Percentiles rank a stretch among this genome's conserved stretches.
Conservation (phyloP, 306 rosid species). For the Sicyos baderoa region DNA sequence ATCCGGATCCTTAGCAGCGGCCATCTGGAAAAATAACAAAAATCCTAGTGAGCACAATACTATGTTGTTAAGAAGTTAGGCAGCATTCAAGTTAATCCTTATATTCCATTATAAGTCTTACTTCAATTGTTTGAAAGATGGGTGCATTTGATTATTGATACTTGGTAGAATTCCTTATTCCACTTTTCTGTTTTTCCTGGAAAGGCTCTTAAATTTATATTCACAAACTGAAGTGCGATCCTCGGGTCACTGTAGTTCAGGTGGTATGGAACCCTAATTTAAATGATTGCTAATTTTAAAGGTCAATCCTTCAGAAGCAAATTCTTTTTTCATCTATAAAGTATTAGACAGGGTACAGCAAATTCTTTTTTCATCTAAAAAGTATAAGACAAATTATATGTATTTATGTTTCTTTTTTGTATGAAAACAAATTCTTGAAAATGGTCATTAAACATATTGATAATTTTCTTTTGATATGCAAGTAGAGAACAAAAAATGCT, state of each 20-base stretch:
- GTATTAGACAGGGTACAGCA: too few relatives aligned
- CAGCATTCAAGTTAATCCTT: neutral
- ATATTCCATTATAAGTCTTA: neutral
- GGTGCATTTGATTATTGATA: neutral
- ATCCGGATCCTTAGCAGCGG: constrained; percentile 96
- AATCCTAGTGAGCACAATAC: constrained; percentile 20
- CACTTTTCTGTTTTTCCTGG: neutral
- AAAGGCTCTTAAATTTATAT: neutral
- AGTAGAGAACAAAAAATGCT: neutral
- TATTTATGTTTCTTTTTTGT: constrained; percentile 3
- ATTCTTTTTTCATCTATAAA: neutral
- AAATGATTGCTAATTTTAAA: neutral
- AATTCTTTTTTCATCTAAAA: neutral
- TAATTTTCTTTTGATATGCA: constrained; percentile 6
- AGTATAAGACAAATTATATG: neutral
- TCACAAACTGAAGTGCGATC: neutral
- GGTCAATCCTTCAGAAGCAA: neutral
- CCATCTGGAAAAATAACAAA: constrained; percentile 40
- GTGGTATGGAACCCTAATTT: constrained; percentile 3
- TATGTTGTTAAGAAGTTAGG: neutral
- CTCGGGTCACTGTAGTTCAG: neutral
- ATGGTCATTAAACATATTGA: neutral
- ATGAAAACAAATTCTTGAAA: neutral
- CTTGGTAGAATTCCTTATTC: neutral
- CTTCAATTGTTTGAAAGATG: neutral